Base-by-base conservation (phyloP, 257 asterid species). In the Parsonsia alboflavescens region DNA sequence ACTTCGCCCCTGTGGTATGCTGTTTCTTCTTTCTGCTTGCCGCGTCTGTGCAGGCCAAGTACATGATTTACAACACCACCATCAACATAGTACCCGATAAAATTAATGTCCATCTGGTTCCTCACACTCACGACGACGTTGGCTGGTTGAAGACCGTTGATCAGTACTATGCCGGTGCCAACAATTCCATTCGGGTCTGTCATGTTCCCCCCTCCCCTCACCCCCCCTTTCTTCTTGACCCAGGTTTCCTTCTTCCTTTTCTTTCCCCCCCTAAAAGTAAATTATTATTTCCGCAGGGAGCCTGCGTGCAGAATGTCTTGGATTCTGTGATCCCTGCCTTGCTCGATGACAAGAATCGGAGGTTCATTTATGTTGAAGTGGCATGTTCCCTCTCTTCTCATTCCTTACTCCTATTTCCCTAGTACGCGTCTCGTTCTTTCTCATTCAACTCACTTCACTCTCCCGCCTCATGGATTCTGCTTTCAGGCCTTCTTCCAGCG, bases 131-230 rank as follows among this genome's bases (percentile, higher is more conserved):
- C 81, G 93, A 90, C 76, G 96, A 90, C 76, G 96, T 90, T 74
- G 96, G 96, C 52, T 90, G 96, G 96, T 81, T 90, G 78, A 90
- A 90, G 82, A 86, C 96, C 76, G 87, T 90, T 75, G 96, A 90
- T 84, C 93, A 90, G 92, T 90, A 90, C 85, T 90, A 84, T 77
- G 86, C 73, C 69, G 96, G 96, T 42, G 83, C 93, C 48, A 90
- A 90, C 86, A 88, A 88, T 71, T 80, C 96, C 30, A 90, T 90
- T 78, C 89, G 90, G 80, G 94, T 88, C 46, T 19, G 10, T 30
- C 49, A 48, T 21, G 21, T 15, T 21, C 13, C 13, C 19, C 49
- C 44, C 21, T 21, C 13, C 6, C 61, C 12, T 50, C 22, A 0
- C 42, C 0, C 41, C 24, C 0, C 42, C 3, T 15, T n/a, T 7